Base-by-base conservation (phyloP, 106 monocot species). In the Platanthera zijinensis region DNA sequence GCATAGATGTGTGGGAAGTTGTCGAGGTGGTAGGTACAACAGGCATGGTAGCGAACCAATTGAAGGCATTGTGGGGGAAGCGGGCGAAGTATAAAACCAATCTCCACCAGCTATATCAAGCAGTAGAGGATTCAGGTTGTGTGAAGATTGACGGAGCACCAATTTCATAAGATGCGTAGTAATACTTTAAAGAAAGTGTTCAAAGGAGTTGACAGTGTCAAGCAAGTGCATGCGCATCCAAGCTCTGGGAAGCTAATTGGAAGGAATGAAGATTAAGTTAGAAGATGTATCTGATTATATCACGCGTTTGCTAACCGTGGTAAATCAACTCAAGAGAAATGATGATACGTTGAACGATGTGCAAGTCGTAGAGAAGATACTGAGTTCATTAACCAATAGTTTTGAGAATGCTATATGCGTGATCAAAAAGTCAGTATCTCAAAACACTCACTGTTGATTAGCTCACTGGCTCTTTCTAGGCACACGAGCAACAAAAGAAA, bases 361-460 rank as follows among this genome's bases (percentile, higher is more conserved):
- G 8, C 15, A n/a, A 22, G 48, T 80, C 9, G 25, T 80, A 28
- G 62, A 80, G 63, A 80, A 74, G 12, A 74, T 80, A 62, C 13
- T 74, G 3, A 1, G 80, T 5, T 78, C 73, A n/a, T 47, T 83
- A 21, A 73, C 78, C 18, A 74, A 69, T 3, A 79, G 74, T 75
- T 25, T 78, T 78, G 73, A 82, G 10, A 51, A 82, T 50, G 59
- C 74, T 47, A 48, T 72, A 8, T 52, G 72, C n/a, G 50, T 45
- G 0, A 82, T 82, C 3, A 77, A 78, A 63, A 78, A 82, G 57
- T 77, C 25, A 25, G 0, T 25, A 25, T 25, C 25, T 25, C 25
- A 25, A 25, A 25, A 25, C 25, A 25, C 25, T 25, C 0, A 82
- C 72, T 0, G 12, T 82, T 32, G 82, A 77, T 8, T 72, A 78